These are phyloP conservation scores for Piper longum DNA, from an alignment of 164 flowering plant genomes.

Conservation along the genomic window DNA sequence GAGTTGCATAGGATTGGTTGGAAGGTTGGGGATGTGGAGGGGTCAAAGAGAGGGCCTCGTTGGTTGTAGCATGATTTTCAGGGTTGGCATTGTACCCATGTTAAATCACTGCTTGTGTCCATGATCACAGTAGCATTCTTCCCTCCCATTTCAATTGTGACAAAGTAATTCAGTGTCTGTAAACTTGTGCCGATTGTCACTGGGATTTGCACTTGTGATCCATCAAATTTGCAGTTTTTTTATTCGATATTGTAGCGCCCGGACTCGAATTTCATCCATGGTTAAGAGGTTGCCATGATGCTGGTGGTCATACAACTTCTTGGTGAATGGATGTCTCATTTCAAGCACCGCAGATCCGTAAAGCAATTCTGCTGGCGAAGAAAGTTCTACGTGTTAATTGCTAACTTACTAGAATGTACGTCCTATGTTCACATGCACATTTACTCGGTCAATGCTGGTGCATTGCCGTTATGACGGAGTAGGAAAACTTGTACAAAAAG, in stretches of 20 bases:
- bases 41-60: slow-evolving; percentile 57
- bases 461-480: no score
- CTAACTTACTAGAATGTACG: not conserved
- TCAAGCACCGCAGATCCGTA: slow-evolving; percentile 43
- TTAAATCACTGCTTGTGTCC: slow-evolving; percentile 82
- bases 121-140: slow-evolving; percentile 46
- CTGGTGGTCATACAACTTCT: slow-evolving; percentile 25
- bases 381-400: not conserved
- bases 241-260: slow-evolving; percentile 31
- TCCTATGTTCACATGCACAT: no score
- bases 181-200: slow-evolving; percentile 43
- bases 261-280: slow-evolving; percentile 32
- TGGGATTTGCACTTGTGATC: slow-evolving; percentile 34
- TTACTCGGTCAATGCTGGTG: no score
- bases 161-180: slow-evolving; percentile 61
- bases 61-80: slow-evolving; percentile 58
- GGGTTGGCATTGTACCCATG: slow-evolving; percentile 89
- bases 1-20: slow-evolving; percentile 42
- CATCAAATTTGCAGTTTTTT: slow-evolving; percentile 6
- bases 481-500: no score
- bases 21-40: slow-evolving; percentile 45
- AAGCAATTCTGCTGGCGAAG: slow-evolving; percentile 23
- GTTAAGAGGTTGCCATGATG: slow-evolving; percentile 17
- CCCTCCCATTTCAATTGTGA: slow-evolving; percentile 42
- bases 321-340: slow-evolving; percentile 40